Conservation (phyloP, 805 yeast genomes). For the Suhomyces sp. region DNA sequence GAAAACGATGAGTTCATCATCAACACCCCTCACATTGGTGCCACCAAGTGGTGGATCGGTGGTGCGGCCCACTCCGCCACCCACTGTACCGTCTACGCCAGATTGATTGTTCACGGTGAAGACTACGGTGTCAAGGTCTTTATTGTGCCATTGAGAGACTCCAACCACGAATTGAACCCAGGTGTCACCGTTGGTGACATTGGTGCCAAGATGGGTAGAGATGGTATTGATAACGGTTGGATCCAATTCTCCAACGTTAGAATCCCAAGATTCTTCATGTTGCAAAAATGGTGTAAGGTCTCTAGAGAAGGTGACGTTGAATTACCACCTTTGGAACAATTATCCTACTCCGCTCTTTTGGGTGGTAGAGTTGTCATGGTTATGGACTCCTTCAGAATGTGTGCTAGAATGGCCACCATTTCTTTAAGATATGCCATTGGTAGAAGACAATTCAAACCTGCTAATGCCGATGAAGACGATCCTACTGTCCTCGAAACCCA, state of each 20-base stretch:
- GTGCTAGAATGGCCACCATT: constrained; percentile 43
- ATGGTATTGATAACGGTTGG: constrained; percentile 51
- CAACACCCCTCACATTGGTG: constrained; percentile 49
- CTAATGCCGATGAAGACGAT: constrained; percentile 21
- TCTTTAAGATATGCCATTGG: constrained; percentile 47
- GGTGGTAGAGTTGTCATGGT: constrained; percentile 49
- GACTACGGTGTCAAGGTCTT: constrained; percentile 49
- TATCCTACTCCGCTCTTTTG: constrained; percentile 42
- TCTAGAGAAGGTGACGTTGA: constrained; percentile 38
- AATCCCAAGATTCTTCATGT: constrained; percentile 46
- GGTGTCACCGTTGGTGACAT: constrained; percentile 48
- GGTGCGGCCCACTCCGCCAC: constrained; percentile 51
- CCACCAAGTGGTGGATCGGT: constrained; percentile 53
- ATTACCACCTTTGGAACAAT: constrained; percentile 47
- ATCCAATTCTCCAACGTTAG: constrained; percentile 45
- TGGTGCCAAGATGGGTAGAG: constrained; percentile 51
- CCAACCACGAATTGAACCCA: constrained; percentile 42
- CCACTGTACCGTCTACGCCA: constrained; percentile 40
- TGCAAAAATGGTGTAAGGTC: constrained; percentile 45
- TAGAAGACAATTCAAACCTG: constrained; percentile 44
- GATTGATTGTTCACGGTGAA: constrained; percentile 43
- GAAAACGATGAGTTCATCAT: constrained; percentile 42
- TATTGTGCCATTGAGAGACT: constrained; percentile 46
- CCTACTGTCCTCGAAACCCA: constrained; percentile 31
- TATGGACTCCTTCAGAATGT: constrained; percentile 41